Conservation (phyloP, 345 rosid species). For the Heritiera fomes region DNA sequence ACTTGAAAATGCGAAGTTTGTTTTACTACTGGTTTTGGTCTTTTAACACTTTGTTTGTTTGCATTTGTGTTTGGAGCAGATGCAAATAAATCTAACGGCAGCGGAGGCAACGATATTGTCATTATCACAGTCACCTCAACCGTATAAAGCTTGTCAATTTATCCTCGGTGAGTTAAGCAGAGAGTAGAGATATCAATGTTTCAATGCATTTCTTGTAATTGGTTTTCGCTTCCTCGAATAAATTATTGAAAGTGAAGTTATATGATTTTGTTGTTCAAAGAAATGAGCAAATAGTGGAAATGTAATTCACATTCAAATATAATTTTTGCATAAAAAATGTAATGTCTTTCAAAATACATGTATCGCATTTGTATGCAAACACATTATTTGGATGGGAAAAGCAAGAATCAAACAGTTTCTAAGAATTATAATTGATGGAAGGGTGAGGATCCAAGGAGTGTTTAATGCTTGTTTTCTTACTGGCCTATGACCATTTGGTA, state of each 20-base stretch:
- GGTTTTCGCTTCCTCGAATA: not conserved
- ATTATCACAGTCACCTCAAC: slow-evolving; percentile 78
- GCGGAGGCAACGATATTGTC: slow-evolving; percentile 86
- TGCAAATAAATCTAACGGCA: slow-evolving; percentile 71
- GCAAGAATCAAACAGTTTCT: not conserved
- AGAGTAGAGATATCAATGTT: not conserved
- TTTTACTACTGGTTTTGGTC: not conserved
- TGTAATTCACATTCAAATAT: not conserved
- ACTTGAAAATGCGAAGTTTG: not conserved
- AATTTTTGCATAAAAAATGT: not conserved
- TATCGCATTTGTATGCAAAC: not conserved
- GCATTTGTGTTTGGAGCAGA: slow-evolving; percentile 42
- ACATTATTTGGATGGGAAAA: not conserved
- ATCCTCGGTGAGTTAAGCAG: slow-evolving; percentile 67
- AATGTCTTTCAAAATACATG: not conserved
- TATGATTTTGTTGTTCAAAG: not conserved
- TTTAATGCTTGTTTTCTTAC: not conserved
- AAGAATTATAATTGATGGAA: not conserved
- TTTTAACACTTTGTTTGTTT: not conserved
- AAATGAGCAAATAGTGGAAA: slow-evolving; percentile 7
- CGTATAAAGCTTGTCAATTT: slow-evolving; percentile 78
- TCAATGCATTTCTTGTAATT: not conserved
- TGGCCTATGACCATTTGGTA: not conserved
- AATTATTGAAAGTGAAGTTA: not conserved
- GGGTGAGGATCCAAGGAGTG: not conserved